Percentiles rank a stretch among this genome's conserved stretches.
phyloP scores from a whole-genome alignment of 2,329 filamentous ascomycete genomes.

The Zasmidium citrigriseum region DNA sequence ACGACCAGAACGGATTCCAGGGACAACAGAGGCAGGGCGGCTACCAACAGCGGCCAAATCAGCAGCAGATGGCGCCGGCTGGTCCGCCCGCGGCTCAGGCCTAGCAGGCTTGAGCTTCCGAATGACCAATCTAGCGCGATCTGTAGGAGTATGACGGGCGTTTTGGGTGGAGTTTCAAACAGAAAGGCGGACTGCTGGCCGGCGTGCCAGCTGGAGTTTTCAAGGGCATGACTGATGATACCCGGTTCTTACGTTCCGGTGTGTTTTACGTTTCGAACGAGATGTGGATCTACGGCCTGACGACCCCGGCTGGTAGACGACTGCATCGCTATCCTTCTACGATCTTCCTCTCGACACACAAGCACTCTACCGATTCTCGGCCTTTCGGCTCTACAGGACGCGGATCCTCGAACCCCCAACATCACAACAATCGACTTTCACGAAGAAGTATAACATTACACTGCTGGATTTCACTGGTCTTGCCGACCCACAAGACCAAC shows the following conservation, averaged over 20 bases:
- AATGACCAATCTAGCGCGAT: constrained; percentile 21
- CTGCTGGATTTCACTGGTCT: constrained; percentile 8
- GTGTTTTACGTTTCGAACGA: constrained; percentile 21
- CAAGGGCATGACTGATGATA: constrained; percentile 31
- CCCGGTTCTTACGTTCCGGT: constrained; percentile 31
- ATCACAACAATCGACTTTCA: constrained; percentile 8
- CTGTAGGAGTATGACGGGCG: constrained; percentile 26
- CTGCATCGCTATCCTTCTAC: constrained; percentile 18
- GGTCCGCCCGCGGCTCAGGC: constrained; percentile 32
- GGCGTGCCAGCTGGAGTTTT: constrained; percentile 30
- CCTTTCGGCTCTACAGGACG: constrained; percentile 11
- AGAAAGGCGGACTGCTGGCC: constrained; percentile 27
- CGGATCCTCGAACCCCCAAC: constrained; percentile 5
- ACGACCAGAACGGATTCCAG: constrained; percentile 33
- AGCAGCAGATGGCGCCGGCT: constrained; percentile 30
- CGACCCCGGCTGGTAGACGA: constrained; percentile 13
- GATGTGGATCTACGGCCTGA: constrained; percentile 18
- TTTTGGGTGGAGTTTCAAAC: constrained; percentile 20
- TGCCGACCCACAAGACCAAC: constrained; percentile 25
- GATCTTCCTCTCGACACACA: constrained; percentile 16
- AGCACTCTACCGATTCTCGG: constrained; percentile 4
- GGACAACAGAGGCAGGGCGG: constrained; percentile 32
- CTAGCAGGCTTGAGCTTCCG: constrained; percentile 22
- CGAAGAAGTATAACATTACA: background rate
- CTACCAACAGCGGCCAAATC: constrained; percentile 30